Base-by-base conservation (phyloP, 495 filamentous ascomycete species). In the Xylaria flabelliformis region DNA sequence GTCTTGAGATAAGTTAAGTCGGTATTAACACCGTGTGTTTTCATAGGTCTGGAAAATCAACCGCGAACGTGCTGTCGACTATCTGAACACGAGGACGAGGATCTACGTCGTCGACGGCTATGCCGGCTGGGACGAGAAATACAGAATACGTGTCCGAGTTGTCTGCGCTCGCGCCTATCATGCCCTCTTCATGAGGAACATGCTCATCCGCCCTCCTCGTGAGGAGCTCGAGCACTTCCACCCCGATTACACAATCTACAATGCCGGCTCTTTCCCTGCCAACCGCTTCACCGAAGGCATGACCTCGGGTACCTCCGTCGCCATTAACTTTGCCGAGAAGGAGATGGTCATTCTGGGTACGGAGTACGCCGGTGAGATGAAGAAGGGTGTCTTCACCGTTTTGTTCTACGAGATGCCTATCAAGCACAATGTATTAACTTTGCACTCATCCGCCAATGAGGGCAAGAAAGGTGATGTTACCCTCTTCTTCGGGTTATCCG, bases 361-460 rank as follows among this genome's bases (percentile, higher is more conserved):
- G 50, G 96, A 99, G 88, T 99, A 99, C 81, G 96, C 96, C 72
- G 96, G 96, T 78, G 95, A 98, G 89, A 99, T 99, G 96, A 99
- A 98, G 90, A 98, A 98, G 90, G 97, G 96, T 81, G 88, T 99
- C 84, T 98, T 99, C 89, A 99, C 96, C 64, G 93, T 99, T 72
- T 89, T 99, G 77, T 99, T 98, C 89, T 99, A 98, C 87, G 96
- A 99, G 88, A 98, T 98, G 93, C 96, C 96, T 67, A 92, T 99
- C 72, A 98, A 97, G 89, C 96, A 99, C 90, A 97, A 98, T 83
- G 95, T 99, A 74, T 87, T 99, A 62, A 99, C 96, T 63, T 91
- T 99, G 65, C 96, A 97, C 86, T 97, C 94, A 13, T 97, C 94
- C 26, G 94, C 93, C 76, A 97, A 97, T 83, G 90, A 97, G 83